phyloP scores from a whole-genome alignment of 1,284 basidiomycete species.

The Phellinidium pouzarii region DNA sequence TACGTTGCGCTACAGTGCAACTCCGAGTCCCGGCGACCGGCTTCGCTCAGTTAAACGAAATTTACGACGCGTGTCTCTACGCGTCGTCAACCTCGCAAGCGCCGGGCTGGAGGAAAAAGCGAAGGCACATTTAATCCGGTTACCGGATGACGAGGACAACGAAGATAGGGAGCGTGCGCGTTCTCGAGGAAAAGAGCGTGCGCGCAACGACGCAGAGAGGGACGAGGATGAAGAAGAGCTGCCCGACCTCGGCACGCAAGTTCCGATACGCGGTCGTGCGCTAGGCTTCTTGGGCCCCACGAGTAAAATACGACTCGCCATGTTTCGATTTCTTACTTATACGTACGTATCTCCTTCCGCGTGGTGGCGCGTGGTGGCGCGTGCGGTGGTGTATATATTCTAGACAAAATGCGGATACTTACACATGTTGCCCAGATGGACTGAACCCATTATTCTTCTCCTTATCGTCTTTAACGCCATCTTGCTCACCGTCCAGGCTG shows the following conservation, averaged over 20 bases:
- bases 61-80: slow-evolving; percentile 65
- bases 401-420: not conserved
- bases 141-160: slow-evolving; percentile 40
- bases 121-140: slow-evolving; percentile 35
- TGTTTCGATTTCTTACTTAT: slow-evolving; percentile 65
- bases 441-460: slow-evolving; percentile 79
- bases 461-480: slow-evolving; percentile 85
- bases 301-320: slow-evolving; percentile 53
- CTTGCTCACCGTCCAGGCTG: slow-evolving; percentile 78
- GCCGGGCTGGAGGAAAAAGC: slow-evolving; percentile 50
- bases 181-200: slow-evolving; percentile 20
- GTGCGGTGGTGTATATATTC: not conserved
- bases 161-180: slow-evolving; percentile 25
- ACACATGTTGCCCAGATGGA: slow-evolving; percentile 50
- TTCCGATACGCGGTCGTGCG: slow-evolving; percentile 72
- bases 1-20: slow-evolving; percentile 41
- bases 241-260: slow-evolving; percentile 38
- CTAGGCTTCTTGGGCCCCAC: slow-evolving; percentile 72
- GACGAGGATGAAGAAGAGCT: slow-evolving; percentile 29
- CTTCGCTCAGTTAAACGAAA: slow-evolving; percentile 53
- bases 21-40: slow-evolving; percentile 15
- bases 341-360: slow-evolving; percentile 38
- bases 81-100: slow-evolving; percentile 78
- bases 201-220: slow-evolving; percentile 15
- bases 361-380: not conserved